Evolutionary conservation across 768 basidiomycete genomes (phyloP).

Genomic region (Tylopilus rubrobrunneus): DNA sequence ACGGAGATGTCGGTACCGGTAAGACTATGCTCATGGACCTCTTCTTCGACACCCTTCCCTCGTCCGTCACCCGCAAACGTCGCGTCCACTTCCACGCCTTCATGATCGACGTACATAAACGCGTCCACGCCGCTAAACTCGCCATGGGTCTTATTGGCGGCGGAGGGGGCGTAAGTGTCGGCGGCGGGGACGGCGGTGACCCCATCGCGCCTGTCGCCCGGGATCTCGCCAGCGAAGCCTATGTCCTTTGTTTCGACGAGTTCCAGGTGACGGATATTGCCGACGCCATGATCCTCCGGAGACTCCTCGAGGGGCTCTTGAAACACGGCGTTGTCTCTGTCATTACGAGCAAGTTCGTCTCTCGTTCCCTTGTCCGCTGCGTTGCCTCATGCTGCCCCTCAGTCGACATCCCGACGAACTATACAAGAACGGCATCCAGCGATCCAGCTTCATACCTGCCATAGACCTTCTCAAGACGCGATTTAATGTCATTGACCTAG

Average conservation of each 20-base stretch:
- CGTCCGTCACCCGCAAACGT: slow-evolving; percentile 63
- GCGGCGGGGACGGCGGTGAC: slow-evolving; percentile 49
- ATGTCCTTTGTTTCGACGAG: slow-evolving; percentile 93
- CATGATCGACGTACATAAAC: slow-evolving; percentile 98
- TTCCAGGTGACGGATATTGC: slow-evolving; percentile 99
- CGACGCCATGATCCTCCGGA: slow-evolving; percentile 95
- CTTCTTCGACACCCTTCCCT: slow-evolving; percentile 81
- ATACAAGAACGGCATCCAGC: slow-evolving; percentile 98
- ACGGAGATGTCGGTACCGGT: slow-evolving; percentile 95
- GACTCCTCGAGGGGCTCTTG: slow-evolving; percentile 82
- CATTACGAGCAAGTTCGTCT: slow-evolving; percentile 91
- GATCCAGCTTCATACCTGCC: slow-evolving; percentile 89
- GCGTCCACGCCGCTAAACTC: slow-evolving; percentile 77
- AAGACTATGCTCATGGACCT: slow-evolving; percentile 99
- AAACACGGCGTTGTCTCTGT: slow-evolving; percentile 90
- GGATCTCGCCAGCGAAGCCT: slow-evolving; percentile 80
- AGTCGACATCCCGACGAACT: slow-evolving; percentile 97
- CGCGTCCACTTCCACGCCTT: slow-evolving; percentile 98
- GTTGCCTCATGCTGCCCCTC: neutral
- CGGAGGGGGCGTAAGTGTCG: slow-evolving; percentile 24
- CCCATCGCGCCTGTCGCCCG: slow-evolving; percentile 84
- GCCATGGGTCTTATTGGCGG: slow-evolving; percentile 57
- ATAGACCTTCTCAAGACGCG: slow-evolving; percentile 88
- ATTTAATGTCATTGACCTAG: slow-evolving; percentile 86
- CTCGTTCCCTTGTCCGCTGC: neutral